A percentile compares a stretch with the other conserved stretches of the same genome.
phyloP scores from a whole-genome alignment of 192 early-diverging fungal species.

The Coemansia furcata region DNA sequence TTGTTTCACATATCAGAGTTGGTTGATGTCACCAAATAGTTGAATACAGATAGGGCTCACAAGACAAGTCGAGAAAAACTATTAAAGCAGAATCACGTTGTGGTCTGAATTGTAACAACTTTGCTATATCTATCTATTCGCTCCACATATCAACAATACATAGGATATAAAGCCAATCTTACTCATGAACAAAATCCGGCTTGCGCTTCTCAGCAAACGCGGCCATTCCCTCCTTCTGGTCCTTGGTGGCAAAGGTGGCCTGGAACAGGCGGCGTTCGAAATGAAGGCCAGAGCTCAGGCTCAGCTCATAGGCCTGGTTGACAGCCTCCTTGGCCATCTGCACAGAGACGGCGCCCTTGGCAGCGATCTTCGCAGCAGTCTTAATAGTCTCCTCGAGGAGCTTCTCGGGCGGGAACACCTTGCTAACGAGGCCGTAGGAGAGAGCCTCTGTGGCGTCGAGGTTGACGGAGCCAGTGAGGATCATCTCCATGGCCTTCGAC shows the following conservation, averaged over 20 bases:
- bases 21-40: no score
- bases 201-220: slow-evolving; percentile 93
- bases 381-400: slow-evolving; percentile 88
- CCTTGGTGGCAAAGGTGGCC: slow-evolving; percentile 81
- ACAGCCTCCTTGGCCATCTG: slow-evolving; percentile 98
- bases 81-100: no score
- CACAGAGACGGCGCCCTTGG: slow-evolving; percentile 78
- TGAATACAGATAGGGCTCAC: no score
- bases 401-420: slow-evolving; percentile 80
- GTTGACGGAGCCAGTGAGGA: slow-evolving; percentile 81
- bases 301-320: slow-evolving; percentile 90
- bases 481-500: slow-evolving; percentile 97
- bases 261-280: slow-evolving; percentile 97
- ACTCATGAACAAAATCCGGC: slow-evolving; percentile 84
- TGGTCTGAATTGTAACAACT: no score
- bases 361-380: slow-evolving; percentile 84
- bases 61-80: no score
- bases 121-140: no score
- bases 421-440: slow-evolving; percentile 80
- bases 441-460: slow-evolving; percentile 87
- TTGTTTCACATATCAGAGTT: no score
- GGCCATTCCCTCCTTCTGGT: slow-evolving; percentile 95
- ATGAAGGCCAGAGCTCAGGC: slow-evolving; percentile 77
- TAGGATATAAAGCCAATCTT: slow-evolving; percentile 14
- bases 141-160: no score